phyloP scores from a whole-genome alignment of 1,284 basidiomycete genomes.

The Microstroma glucosiphilum region DNA sequence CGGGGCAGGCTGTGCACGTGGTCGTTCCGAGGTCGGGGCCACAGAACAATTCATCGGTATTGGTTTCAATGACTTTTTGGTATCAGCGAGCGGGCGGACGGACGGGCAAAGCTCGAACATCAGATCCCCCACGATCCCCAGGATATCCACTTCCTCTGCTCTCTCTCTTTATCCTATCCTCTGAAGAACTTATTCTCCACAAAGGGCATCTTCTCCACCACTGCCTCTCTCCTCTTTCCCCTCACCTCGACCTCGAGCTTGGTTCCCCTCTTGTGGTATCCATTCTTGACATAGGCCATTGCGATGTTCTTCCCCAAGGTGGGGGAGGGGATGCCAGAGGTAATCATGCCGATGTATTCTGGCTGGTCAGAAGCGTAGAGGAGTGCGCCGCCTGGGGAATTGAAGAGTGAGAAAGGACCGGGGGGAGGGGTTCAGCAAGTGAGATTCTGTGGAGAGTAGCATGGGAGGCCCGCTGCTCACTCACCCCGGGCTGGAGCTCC shows the following conservation, averaged over 20 bases:
- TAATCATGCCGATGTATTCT: constrained; percentile 59
- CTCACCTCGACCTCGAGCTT: constrained; percentile 71
- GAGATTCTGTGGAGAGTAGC: constrained; percentile 5
- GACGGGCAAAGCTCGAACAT: no score
- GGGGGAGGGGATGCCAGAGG: constrained; percentile 92
- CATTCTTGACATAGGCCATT: constrained; percentile 78
- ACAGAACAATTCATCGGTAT: no score
- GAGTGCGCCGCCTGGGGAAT: constrained; percentile 67
- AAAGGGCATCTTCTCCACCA: constrained; percentile 68
- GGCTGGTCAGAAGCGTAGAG: constrained; percentile 63
- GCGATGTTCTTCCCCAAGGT: constrained; percentile 85
- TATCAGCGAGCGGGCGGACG: no score
- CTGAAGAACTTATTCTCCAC: constrained; percentile 58
- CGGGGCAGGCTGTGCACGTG: no score
- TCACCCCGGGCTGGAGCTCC: constrained; percentile 70
- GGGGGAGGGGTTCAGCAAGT: not conserved
- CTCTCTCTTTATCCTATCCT: constrained; percentile 15
- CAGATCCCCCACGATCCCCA: not conserved
- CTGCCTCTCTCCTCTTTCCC: constrained; percentile 64
- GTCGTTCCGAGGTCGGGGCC: no score
- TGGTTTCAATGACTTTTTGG: no score
- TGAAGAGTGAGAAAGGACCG: not conserved
- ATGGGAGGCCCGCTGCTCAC: constrained; percentile 38
- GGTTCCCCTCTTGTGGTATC: constrained; percentile 85
- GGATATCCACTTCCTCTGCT: not conserved